Base-by-base conservation (phyloP, 2,329 filamentous ascomycete species). In the Aspergillus oerlinghausenensis region DNA sequence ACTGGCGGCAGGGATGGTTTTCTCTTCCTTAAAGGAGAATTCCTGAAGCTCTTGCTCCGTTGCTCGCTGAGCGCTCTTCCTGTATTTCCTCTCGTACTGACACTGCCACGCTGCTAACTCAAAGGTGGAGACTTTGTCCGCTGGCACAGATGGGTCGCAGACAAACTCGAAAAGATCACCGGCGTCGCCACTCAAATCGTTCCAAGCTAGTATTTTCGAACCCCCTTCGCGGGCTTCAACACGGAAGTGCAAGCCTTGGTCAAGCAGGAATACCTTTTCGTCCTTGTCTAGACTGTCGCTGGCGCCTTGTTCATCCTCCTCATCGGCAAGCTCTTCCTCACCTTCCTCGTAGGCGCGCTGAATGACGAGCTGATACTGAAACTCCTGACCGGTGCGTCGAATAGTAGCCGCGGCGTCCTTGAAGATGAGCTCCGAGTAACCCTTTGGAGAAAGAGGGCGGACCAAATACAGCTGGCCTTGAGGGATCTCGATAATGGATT, bases 151-250 rank as follows among this genome's bases (percentile, higher is more conserved):
- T 42, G 80, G 73, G 75, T 97, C 94, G 78, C 92, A 97, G 62
- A 99, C 89, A 71, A 97, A 99, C 74, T 99, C 93, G 82, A 90
- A 99, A n/a, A 97, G 82, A 74, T 99, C 94, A 54, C 92, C 93
- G 32, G 85, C 83, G 79, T 99, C 94, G 55, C 94, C 94, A 66
- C 92, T 97, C 59, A 97, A 78, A 70, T 99, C 94, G 64, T 89
- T 88, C 94, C 94, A 99, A 58, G 93, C 93, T 62, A 99, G 83
- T 8, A 97, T 87, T 68, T 89, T 90, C 65, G 95, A 89, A 23
- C 89, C 89, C 40, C 85, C 86, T 61, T 91, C 86, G 62, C 92
- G 84, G 61, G 88, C 84, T 71, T 95, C 90, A 47, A 90, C 88
- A 56, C 93, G 88, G 68, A 99, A 91, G 70, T 90, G 90, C 40